Evolutionary conservation across 2,329 filamentous ascomycete genomes (phyloP).

Genomic region (Stagonosporopsis chrysanthemi): DNA sequence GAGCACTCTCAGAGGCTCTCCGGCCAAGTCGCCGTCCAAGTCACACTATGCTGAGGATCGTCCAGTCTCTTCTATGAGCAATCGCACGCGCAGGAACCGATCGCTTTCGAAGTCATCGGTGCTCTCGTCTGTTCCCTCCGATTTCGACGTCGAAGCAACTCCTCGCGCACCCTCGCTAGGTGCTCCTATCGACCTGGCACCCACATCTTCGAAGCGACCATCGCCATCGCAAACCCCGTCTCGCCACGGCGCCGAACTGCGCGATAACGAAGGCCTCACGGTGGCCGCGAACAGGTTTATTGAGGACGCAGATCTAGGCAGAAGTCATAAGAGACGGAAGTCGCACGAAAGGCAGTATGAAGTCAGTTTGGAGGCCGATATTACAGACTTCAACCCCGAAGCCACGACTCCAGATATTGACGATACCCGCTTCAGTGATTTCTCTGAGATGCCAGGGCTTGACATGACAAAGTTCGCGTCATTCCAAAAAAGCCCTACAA

Average conservation of each 20-base stretch:
- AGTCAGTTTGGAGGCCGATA: constrained; percentile 35
- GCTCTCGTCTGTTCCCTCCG: constrained; percentile 27
- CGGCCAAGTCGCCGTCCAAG: constrained; percentile 30
- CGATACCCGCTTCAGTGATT: constrained; percentile 82
- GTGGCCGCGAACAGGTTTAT: constrained; percentile 45
- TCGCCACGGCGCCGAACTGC: constrained; percentile 24
- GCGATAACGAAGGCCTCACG: constrained; percentile 51
- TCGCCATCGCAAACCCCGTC: constrained; percentile 30
- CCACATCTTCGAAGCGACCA: constrained; percentile 30
- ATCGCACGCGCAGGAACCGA: constrained; percentile 33
- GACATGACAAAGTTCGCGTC: constrained; percentile 85
- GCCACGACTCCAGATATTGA: constrained; percentile 57
- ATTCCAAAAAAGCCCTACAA: constrained; percentile 62
- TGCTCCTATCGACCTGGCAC: constrained; percentile 21
- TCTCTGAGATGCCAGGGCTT: constrained; percentile 79
- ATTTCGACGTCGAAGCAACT: constrained; percentile 24
- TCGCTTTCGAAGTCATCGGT: constrained; percentile 42
- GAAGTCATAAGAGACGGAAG: constrained; percentile 33
- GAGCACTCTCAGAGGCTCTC: constrained; percentile 8
- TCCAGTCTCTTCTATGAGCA: constrained; percentile 38
- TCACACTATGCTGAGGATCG: constrained; percentile 24
- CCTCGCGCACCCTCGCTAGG: constrained; percentile 23
- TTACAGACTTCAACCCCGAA: constrained; percentile 45
- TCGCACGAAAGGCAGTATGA: constrained; percentile 30
- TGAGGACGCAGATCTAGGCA: constrained; percentile 38